Conservation (phyloP, 179 eudicot species). For the Pouteria campechiana region DNA sequence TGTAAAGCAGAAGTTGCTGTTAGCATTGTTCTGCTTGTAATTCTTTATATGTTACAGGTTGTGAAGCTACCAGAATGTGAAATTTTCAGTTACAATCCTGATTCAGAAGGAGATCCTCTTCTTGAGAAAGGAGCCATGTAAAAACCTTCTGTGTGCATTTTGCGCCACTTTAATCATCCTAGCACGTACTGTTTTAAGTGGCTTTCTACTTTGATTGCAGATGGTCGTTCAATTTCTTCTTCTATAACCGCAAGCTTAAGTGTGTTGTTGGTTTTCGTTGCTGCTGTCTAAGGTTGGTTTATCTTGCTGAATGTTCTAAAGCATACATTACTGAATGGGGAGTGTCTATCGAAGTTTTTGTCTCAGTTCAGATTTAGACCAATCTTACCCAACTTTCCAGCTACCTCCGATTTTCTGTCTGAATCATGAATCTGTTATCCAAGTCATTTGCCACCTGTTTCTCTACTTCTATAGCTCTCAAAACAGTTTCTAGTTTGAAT, state of each 20-base stretch:
- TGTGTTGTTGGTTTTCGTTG: constrained; percentile 84
- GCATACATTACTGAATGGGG: not conserved
- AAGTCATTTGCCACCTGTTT: too few species aligned
- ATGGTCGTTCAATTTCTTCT: constrained; percentile 92
- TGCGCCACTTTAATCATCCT: not conserved
- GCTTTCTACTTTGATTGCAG: constrained; percentile 24
- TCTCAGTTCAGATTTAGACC: not conserved
- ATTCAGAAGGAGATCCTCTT: constrained; percentile 75
- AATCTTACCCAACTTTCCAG: too few species aligned
- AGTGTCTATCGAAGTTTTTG: not conserved
- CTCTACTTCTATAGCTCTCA: too few species aligned
- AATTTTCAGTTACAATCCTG: constrained; percentile 82
- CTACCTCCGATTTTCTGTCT: too few species aligned
- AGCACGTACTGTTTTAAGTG: not conserved
- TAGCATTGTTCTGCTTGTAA: too few species aligned
- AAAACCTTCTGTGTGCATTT: constrained; percentile 8
- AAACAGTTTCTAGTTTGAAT: too few species aligned
- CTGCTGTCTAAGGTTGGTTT: constrained; percentile 68
- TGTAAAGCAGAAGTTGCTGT: constrained; percentile 3
- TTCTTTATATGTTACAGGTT: too few species aligned
- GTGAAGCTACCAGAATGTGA: constrained; percentile 86
- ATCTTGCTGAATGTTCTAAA: not conserved
- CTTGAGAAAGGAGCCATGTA: constrained; percentile 88
- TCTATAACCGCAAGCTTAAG: constrained; percentile 86
- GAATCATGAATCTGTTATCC: too few species aligned